A percentile compares a stretch with the other conserved stretches of the same genome.
Evolutionary conservation across 2,329 filamentous ascomycete genomes (phyloP).

Genomic region (Stagonosporopsis rhizophila): DNA sequence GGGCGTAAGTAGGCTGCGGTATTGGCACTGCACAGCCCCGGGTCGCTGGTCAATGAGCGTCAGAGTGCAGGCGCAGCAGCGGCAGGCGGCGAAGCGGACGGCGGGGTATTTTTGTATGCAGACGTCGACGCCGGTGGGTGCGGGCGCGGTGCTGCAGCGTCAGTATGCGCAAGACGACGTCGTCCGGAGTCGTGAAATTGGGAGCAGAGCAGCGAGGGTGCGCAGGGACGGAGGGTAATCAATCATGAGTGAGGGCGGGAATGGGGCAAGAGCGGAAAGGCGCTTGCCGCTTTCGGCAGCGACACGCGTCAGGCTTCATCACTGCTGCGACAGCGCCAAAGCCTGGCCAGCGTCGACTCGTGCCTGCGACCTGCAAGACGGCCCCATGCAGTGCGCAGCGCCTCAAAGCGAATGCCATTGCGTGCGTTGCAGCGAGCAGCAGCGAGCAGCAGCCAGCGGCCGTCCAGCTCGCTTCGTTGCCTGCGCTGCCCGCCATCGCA

Average conservation of each 20-base stretch:
- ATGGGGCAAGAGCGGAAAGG: constrained; percentile 21
- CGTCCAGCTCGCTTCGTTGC: neutral
- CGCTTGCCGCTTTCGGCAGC: constrained; percentile 20
- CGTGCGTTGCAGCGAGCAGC: too few relatives aligned
- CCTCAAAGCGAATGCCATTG: neutral
- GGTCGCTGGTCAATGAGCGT: constrained; percentile 17
- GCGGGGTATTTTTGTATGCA: neutral
- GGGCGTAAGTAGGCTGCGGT: constrained; percentile 17
- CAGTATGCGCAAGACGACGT: constrained; percentile 19
- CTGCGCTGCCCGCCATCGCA: neutral
- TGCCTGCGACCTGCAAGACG: constrained; percentile 3
- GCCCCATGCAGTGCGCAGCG: constrained; percentile 3
- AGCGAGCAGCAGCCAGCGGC: too few relatives aligned
- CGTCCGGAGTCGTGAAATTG: constrained; percentile 6
- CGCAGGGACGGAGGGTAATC: constrained; percentile 19
- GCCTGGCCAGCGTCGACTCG: neutral
- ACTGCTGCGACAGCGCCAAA: constrained; percentile 6
- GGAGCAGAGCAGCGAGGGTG: constrained; percentile 14
- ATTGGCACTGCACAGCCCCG: constrained; percentile 19
- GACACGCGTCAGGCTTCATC: constrained; percentile 23
- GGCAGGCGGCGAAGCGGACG: constrained; percentile 4
- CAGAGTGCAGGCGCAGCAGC: constrained; percentile 19
- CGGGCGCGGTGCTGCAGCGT: constrained; percentile 19
- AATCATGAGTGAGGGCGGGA: constrained; percentile 25
- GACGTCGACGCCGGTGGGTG: constrained; percentile 12